Conservation (phyloP, 179 eudicot genomes). For the Camellia oleifera region DNA sequence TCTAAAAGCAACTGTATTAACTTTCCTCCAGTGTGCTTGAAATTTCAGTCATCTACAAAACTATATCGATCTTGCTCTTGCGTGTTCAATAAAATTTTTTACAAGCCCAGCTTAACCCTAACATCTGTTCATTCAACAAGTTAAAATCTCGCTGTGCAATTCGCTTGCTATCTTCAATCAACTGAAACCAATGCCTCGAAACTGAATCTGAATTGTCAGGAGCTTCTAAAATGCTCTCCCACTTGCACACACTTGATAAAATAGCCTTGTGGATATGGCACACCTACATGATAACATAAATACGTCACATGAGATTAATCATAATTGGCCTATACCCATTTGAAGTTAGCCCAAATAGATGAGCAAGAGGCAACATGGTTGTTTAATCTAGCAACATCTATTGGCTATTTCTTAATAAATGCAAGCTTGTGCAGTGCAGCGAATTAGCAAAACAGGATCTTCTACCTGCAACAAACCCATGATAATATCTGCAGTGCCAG, state of each 20-base stretch:
- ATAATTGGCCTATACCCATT: no score
- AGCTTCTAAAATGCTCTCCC: conserved; percentile 37
- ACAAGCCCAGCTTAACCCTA: conserved; percentile 54
- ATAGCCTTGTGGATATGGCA: conserved; percentile 61
- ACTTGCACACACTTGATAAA: conserved; percentile 21
- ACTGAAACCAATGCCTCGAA: conserved; percentile 48
- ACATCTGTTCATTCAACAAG: conserved; percentile 45
- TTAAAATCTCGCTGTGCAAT: conserved; percentile 35
- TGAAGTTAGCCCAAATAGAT: neutral
- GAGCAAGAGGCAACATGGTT: neutral
- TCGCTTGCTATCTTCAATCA: conserved; percentile 50
- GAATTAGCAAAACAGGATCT: neutral
- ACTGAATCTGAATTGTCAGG: conserved; percentile 26
- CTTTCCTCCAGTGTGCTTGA: neutral
- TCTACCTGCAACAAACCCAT: conserved; percentile 82
- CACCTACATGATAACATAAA: conserved; percentile 42
- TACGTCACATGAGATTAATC: conserved; percentile 7
- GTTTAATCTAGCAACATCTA: neutral
- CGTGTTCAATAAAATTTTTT: conserved; percentile 64
- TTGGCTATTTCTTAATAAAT: neutral
- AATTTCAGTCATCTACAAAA: conserved; percentile 42
- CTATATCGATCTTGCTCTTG: conserved; percentile 64
- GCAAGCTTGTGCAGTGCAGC: neutral
- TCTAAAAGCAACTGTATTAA: neutral
- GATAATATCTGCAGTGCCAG: conserved; percentile 55